phyloP scores from a whole-genome alignment of 768 basidiomycete genomes.

The Auricularia auricula-judae region DNA sequence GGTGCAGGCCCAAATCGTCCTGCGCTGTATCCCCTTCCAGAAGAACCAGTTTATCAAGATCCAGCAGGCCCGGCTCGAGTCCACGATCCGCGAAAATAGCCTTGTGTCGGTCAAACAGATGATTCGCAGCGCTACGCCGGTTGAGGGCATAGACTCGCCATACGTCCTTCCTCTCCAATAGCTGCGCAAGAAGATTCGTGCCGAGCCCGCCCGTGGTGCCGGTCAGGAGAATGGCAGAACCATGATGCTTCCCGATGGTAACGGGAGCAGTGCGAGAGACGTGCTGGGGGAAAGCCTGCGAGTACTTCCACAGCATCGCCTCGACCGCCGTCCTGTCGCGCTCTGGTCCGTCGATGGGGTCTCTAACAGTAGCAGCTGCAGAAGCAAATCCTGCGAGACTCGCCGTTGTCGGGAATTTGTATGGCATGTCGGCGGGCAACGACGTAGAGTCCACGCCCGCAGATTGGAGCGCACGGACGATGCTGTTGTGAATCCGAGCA shows the following conservation, averaged over 20 bases:
- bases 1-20: conserved; percentile 10
- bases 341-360: conserved; percentile 1
- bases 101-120: not conserved
- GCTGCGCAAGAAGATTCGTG: not conserved
- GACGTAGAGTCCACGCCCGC: not conserved
- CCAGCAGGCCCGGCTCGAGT: conserved; percentile 9
- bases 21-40: conserved; percentile 10
- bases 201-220: conserved; percentile 8
- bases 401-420: conserved; percentile 28
- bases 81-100: not conserved
- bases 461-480: conserved; percentile 14
- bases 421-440: conserved; percentile 23
- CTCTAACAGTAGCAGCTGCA: conserved; percentile 7
- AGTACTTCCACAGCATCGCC: conserved; percentile 32
- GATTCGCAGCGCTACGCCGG: not conserved
- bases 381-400: conserved; percentile 16
- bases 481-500: conserved; percentile 24
- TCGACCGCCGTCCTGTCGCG: conserved; percentile 15
- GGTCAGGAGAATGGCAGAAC: conserved; percentile 1
- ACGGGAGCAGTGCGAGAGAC: not conserved
- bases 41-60: conserved; percentile 14
- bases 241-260: too few relatives aligned
- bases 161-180: not conserved
- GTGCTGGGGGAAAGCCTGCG: conserved; percentile 10
- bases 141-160: not conserved